Evolutionary conservation across 2,329 filamentous ascomycete species (phyloP), one percentile per base, ranked within the genome.

Genomic region (Hypoxylon sp.): DNA sequence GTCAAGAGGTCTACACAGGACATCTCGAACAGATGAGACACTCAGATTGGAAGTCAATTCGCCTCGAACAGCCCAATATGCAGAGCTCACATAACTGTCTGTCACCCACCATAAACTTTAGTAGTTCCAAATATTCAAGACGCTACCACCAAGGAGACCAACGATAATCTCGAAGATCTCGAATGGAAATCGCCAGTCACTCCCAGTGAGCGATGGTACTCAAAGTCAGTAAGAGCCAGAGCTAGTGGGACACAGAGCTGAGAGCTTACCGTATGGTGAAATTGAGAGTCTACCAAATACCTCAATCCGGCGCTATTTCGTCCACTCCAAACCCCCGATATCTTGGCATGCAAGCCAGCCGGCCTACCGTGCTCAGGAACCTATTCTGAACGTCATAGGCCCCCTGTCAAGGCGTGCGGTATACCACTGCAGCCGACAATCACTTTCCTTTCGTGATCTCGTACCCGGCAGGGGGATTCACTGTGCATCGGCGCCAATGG

Each of bases 371-470:
- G 46, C 57, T 64, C 55, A 69, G 61, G 45, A 58, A 67, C 66
- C 48, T 63, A 28, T 49, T 50, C 63, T 40, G 61, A 65, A 61
- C 54, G 56, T 48, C 67, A 69, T 63, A 48, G 36, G 61, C 50
- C 61, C 59, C 64, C 38, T 67, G 64, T 63, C 42, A 65, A 64
- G 69, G 53, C 69, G 66, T 70, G 65, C 64, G 61, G 66, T 58
- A 58, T 64, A 52, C 63, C 64, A 63, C 67, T 67, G 68, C 60
- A 61, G 48, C 54, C 59, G 58, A 57, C 55, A 71, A 68, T 61
- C 67, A 73, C 73, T 74, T 74, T 71, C 73, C 72, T 69, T 66
- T 70, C 67, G 68, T 64, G 67, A 61, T 65, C 58, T 71, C 65
- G 65, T 69, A 69, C 70, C 52, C 16, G 38, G 57, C 51, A 66